phyloP scores from a whole-genome alignment of 2,329 filamentous ascomycete species.

The Botrytis aclada region DNA sequence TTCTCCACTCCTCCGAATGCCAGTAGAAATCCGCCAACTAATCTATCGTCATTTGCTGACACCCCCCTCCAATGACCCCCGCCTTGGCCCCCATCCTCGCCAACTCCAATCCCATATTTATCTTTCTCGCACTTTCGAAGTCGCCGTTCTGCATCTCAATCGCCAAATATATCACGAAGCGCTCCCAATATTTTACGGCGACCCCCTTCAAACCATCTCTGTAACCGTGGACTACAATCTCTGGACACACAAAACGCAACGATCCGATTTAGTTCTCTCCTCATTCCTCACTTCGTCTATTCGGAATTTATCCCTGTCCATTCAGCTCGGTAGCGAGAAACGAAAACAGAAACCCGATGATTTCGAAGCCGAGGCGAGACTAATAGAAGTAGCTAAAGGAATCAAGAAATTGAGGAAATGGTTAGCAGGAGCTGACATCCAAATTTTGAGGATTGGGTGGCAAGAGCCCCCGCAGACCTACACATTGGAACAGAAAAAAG shows the following conservation, averaged over 20 bases:
- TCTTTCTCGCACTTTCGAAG: slow-evolving; percentile 30
- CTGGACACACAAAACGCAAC: slow-evolving; percentile 33
- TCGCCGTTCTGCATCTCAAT: slow-evolving; percentile 27
- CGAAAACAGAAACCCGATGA: slow-evolving; percentile 38
- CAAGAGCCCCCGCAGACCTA: slow-evolving; percentile 35
- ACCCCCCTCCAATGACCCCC: slow-evolving; percentile 22
- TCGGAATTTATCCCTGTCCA: slow-evolving; percentile 29
- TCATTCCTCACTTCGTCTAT: slow-evolving; percentile 29
- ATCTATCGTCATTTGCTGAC: slow-evolving; percentile 29
- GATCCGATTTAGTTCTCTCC: slow-evolving; percentile 29
- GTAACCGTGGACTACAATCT: slow-evolving; percentile 33
- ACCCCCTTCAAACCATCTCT: slow-evolving; percentile 25
- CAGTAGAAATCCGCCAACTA: slow-evolving; percentile 30
- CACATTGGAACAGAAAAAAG: slow-evolving; percentile 32
- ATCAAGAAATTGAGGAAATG: slow-evolving; percentile 33
- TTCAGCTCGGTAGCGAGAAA: slow-evolving; percentile 34
- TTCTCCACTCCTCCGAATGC: slow-evolving; percentile 28
- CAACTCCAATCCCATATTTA: slow-evolving; percentile 32
- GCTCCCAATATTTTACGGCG: slow-evolving; percentile 33
- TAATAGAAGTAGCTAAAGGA: slow-evolving; percentile 75
- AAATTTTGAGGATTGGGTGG: slow-evolving; percentile 30
- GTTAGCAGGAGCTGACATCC: slow-evolving; percentile 30
- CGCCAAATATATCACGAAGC: slow-evolving; percentile 31
- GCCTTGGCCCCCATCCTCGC: slow-evolving; percentile 32
- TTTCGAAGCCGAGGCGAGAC: slow-evolving; percentile 51